Conservation (phyloP, 2,329 filamentous ascomycete species). For the Ophiostoma pallidulum region DNA sequence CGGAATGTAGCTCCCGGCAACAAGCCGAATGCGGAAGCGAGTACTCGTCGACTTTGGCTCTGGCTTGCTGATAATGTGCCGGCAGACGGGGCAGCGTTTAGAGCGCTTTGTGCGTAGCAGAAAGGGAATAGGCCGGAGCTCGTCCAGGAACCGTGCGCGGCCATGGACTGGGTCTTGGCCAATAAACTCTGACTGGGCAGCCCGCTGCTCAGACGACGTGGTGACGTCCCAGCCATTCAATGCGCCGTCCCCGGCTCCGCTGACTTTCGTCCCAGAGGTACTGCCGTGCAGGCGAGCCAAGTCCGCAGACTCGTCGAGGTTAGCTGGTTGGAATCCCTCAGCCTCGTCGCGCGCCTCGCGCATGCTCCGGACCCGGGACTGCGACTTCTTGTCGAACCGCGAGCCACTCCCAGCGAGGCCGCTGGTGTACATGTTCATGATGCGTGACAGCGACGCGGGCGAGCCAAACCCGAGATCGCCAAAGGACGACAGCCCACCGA, state of each 20-base stretch:
- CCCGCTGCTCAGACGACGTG: constrained; percentile 38
- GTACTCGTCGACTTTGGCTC: constrained; percentile 84
- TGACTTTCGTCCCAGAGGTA: not conserved
- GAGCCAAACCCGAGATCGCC: constrained; percentile 56
- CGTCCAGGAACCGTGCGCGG: constrained; percentile 54
- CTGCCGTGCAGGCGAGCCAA: constrained; percentile 47
- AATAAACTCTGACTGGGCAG: constrained; percentile 29
- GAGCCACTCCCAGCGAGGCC: constrained; percentile 34
- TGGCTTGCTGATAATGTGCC: constrained; percentile 90
- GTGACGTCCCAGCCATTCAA: constrained; percentile 55
- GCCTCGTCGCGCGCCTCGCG: constrained; percentile 62
- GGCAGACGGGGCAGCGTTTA: constrained; percentile 84
- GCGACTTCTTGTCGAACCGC: constrained; percentile 53
- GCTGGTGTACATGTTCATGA: constrained; percentile 79
- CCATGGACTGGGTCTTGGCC: constrained; percentile 36
- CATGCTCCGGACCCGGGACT: constrained; percentile 63
- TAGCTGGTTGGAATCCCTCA: constrained; percentile 61
- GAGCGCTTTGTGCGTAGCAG: constrained; percentile 84
- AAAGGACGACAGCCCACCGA: constrained; percentile 36
- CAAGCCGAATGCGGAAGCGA: constrained; percentile 83
- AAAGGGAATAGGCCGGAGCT: constrained; percentile 72
- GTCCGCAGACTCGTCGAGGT: constrained; percentile 51
- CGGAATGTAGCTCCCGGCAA: constrained; percentile 83
- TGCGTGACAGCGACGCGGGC: constrained; percentile 71
- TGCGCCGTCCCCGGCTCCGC: not conserved